Conservation (phyloP, 345 rosid genomes). For the Microthlaspi erraticum region DNA sequence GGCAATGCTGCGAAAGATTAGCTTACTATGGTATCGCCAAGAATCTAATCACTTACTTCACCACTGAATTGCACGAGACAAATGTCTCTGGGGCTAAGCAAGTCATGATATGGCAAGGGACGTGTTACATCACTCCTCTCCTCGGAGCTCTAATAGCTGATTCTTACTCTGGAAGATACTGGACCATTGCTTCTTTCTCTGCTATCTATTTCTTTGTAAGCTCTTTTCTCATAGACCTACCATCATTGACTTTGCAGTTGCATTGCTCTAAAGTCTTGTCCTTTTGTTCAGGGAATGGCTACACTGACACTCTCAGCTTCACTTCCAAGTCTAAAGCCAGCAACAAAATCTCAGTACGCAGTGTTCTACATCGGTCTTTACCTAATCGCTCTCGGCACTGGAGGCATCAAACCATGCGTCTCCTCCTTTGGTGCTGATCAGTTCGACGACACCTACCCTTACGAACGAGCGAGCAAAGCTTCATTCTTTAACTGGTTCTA, state of each 20-base stretch:
- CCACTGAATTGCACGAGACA: conserved; percentile 19
- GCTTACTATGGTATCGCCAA: conserved; percentile 54
- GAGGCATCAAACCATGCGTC: conserved; percentile 68
- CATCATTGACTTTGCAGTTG: neutral
- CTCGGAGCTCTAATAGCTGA: conserved; percentile 67
- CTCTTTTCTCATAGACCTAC: neutral
- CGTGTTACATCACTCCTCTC: conserved; percentile 62
- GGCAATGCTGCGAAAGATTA: conserved; percentile 52
- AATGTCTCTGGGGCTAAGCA: conserved; percentile 50
- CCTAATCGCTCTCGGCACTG: conserved; percentile 56
- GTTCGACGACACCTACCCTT: conserved; percentile 52
- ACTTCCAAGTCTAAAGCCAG: conserved; percentile 52
- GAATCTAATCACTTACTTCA: conserved; percentile 45
- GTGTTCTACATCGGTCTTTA: conserved; percentile 53
- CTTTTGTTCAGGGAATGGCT: conserved; percentile 56
- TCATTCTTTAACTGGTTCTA: conserved; percentile 70
- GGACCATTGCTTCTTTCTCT: conserved; percentile 66
- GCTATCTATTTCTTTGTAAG: conserved; percentile 55
- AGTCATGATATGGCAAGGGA: conserved; percentile 68
- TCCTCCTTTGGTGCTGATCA: conserved; percentile 70
- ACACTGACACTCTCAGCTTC: conserved; percentile 59
- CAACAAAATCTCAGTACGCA: conserved; percentile 45
- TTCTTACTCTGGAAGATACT: conserved; percentile 65
- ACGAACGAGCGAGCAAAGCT: conserved; percentile 52
- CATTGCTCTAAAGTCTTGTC: neutral